Evolutionary conservation across 176 grass and related monocot genomes (phyloP).

Genomic region (Oryza nivara): DNA sequence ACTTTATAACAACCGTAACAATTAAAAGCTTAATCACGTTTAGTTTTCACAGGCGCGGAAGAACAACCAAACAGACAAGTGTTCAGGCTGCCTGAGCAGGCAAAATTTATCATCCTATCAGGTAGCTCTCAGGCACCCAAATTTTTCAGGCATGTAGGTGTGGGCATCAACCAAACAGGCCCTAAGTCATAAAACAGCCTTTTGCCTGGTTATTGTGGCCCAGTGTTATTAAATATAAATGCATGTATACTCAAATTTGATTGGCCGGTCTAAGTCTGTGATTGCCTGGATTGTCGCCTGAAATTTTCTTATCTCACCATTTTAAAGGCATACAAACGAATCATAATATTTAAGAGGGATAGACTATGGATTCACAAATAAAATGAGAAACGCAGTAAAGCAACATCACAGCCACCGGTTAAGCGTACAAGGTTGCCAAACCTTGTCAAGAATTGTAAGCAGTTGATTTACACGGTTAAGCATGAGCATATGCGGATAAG

Average conservation of each 20-base stretch:
- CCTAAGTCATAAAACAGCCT: neutral
- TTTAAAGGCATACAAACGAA: neutral
- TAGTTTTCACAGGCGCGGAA: no score
- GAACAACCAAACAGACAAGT: no score
- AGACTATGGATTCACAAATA: neutral
- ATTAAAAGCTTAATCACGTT: no score
- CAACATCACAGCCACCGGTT: neutral
- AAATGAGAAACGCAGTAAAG: neutral
- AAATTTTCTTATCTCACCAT: constrained; percentile 3
- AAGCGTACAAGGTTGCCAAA: neutral
- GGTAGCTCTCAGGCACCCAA: no score
- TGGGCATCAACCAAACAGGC: no score
- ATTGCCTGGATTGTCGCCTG: neutral
- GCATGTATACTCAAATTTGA: neutral
- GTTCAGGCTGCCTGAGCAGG: no score
- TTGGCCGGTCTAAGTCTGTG: neutral
- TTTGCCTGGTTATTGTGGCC: neutral
- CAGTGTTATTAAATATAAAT: neutral
- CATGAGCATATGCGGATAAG: neutral
- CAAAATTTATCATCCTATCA: no score
- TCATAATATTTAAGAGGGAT: neutral
- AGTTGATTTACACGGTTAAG: neutral
- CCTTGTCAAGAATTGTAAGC: neutral
- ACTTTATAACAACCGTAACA: no score
- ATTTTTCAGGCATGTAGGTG: no score